Evolutionary conservation across 192 early-diverging fungal species (phyloP).

Genomic region (Podila epigama): DNA sequence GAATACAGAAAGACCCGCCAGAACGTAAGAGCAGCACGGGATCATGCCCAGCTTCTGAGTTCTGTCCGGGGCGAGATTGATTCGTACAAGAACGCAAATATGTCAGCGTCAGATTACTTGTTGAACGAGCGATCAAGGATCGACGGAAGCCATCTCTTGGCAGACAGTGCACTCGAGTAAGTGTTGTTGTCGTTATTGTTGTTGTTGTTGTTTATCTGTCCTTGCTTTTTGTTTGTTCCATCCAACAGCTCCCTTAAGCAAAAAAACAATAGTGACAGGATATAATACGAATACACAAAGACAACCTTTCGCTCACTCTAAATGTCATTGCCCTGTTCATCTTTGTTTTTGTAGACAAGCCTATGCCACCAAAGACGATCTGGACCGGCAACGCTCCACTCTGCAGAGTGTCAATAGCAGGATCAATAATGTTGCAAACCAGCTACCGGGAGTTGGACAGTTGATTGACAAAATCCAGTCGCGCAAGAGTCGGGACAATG

Average conservation of each 20-base stretch:
- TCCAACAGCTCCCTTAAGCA: no score
- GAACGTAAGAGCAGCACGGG: conserved; percentile 67
- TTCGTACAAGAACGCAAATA: conserved; percentile 22
- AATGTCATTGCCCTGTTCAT: not conserved
- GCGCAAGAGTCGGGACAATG: conserved; percentile 70
- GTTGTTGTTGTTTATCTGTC: not conserved
- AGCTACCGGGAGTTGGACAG: conserved; percentile 76
- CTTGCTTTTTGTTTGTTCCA: no score
- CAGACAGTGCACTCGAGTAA: conserved; percentile 82
- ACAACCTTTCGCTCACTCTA: no score
- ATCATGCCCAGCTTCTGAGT: conserved; percentile 74
- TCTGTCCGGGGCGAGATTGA: conserved; percentile 70
- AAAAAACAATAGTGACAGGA: no score
- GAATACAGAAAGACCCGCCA: conserved; percentile 77
- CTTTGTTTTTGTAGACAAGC: conserved; percentile 66
- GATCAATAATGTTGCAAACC: conserved; percentile 60
- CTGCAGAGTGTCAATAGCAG: conserved; percentile 62
- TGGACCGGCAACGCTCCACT: conserved; percentile 67
- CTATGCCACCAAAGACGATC: conserved; percentile 69
- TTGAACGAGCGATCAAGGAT: conserved; percentile 74
- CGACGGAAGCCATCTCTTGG: conserved; percentile 75
- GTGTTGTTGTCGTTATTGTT: conserved; percentile 1
- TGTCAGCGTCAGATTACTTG: conserved; percentile 66
- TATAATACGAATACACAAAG: no score
- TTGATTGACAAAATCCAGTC: conserved; percentile 74